A percentile compares a stretch with the other conserved stretches of the same genome.
These are phyloP conservation scores for Purpureocillium takamizusanense DNA, from an alignment of 2,329 filamentous ascomycete species.

Conservation along the genomic window DNA sequence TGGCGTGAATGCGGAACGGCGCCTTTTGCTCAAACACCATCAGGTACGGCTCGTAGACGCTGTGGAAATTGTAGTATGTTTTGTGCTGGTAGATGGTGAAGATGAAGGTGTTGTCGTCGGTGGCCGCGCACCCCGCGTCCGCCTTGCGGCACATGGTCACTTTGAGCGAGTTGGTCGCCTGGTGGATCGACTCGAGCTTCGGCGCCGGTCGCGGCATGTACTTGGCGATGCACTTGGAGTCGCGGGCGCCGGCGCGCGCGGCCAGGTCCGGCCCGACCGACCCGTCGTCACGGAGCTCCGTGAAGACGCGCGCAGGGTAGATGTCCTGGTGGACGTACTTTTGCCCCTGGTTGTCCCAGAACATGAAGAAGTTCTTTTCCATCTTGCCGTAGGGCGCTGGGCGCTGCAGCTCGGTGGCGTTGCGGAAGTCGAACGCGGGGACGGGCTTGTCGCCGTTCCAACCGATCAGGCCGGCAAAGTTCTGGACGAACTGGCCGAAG, in stretches of 20 bases:
- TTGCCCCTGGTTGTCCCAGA: conserved; percentile 41
- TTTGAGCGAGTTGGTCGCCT: conserved; percentile 49
- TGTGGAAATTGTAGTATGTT: conserved; percentile 35
- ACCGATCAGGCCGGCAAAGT: conserved; percentile 40
- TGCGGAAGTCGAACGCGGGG: conserved; percentile 23
- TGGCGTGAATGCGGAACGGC: conserved; percentile 40
- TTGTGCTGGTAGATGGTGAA: conserved; percentile 48
- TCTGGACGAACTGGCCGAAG: conserved; percentile 47
- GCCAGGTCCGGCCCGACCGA: conserved; percentile 38
- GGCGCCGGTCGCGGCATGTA: conserved; percentile 31
- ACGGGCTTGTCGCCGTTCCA: conserved; percentile 23
- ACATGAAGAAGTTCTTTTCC: conserved; percentile 56
- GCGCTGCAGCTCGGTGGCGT: conserved; percentile 40
- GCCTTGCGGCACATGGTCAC: conserved; percentile 43
- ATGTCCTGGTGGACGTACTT: conserved; percentile 47
- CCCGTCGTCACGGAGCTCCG: conserved; percentile 34
- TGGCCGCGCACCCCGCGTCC: conserved; percentile 32
- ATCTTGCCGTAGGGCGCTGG: conserved; percentile 32
- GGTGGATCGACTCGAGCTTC: conserved; percentile 40
- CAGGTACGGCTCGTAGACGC: conserved; percentile 46
- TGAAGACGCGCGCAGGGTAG: conserved; percentile 38
- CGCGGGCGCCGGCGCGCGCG: conserved; percentile 20
- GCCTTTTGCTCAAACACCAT: conserved; percentile 37
- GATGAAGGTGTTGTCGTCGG: conserved; percentile 42
- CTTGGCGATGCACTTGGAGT: conserved; percentile 34